Percentiles rank a stretch among this genome's conserved stretches.
Conservation (phyloP, 306 rosid species). For the Quercus robur region DNA sequence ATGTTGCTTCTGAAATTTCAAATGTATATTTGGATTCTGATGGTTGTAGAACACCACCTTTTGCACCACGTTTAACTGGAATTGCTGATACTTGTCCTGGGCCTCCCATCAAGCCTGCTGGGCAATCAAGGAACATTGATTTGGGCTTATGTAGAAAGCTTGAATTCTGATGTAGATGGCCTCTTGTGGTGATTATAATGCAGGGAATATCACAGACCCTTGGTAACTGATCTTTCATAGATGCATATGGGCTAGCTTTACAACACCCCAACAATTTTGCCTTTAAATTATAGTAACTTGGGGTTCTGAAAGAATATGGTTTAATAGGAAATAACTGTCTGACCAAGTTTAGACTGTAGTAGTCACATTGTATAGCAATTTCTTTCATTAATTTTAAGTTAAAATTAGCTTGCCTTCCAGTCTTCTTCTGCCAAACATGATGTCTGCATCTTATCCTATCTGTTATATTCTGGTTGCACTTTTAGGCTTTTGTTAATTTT, state of each 20-base stretch:
- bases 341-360: slow-evolving; percentile 19
- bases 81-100: slow-evolving; percentile 56
- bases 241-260: slow-evolving; percentile 11
- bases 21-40: slow-evolving; percentile 19
- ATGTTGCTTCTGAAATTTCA: slow-evolving; percentile 22
- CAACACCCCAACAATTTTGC: too few species aligned
- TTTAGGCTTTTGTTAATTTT: too few species aligned
- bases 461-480: neutral
- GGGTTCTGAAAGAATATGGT: neutral
- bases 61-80: slow-evolving; percentile 21
- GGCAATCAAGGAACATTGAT: slow-evolving; percentile 39
- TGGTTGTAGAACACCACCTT: slow-evolving; percentile 52
- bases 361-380: slow-evolving; percentile 28
- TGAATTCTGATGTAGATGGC: slow-evolving; percentile 43
- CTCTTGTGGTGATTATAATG: slow-evolving; percentile 1
- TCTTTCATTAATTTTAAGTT: slow-evolving; percentile 5
- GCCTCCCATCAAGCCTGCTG: slow-evolving; percentile 50
- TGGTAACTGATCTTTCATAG: slow-evolving; percentile 20
- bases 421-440: neutral
- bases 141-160: slow-evolving; percentile 68
- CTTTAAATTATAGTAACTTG: neutral
- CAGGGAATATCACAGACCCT: slow-evolving; percentile 12
- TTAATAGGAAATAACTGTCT: slow-evolving; percentile 1
- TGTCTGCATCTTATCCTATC: neutral
- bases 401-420: neutral